Conservation (phyloP, 2,329 filamentous ascomycete genomes). For the Dissoconium aciculare region DNA sequence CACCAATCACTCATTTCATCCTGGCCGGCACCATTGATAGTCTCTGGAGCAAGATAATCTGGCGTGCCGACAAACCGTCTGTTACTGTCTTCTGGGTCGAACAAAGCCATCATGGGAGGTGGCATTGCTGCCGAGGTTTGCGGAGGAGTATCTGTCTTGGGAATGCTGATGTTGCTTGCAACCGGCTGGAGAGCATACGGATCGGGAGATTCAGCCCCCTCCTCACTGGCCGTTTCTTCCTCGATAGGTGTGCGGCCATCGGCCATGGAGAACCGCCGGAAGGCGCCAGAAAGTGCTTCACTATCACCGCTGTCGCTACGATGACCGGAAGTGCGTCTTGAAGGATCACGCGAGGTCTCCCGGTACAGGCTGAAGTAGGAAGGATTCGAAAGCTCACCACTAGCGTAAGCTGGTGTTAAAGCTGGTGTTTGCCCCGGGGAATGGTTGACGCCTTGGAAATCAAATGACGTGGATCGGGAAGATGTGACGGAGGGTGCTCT, state of each 20-base stretch:
- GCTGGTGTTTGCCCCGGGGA: constrained; percentile 77
- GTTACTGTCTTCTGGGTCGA: constrained; percentile 86
- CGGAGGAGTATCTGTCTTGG: constrained; percentile 37
- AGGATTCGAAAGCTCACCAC: constrained; percentile 57
- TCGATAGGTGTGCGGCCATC: constrained; percentile 52
- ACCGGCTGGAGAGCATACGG: constrained; percentile 50
- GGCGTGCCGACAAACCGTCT: constrained; percentile 91
- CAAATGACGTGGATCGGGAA: constrained; percentile 84
- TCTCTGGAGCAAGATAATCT: constrained; percentile 92
- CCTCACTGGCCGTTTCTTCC: constrained; percentile 57
- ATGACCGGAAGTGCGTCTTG: constrained; percentile 62
- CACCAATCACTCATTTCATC: constrained; percentile 99
- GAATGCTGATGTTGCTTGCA: constrained; percentile 34
- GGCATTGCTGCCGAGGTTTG: constrained; percentile 60
- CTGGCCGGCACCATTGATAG: constrained; percentile 85
- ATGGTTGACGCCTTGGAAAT: constrained; percentile 56
- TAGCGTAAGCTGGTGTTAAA: constrained; percentile 61
- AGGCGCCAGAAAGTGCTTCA: constrained; percentile 66
- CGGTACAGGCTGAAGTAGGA: constrained; percentile 79
- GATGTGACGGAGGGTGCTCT: constrained; percentile 73
- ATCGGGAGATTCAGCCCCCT: constrained; percentile 59
- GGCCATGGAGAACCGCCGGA: constrained; percentile 49
- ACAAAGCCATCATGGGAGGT: constrained; percentile 81
- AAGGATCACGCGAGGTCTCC: constrained; percentile 38
- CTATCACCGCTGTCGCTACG: constrained; percentile 88